phyloP scores from a whole-genome alignment of 139 green algal species.

The Marvania coccoides region DNA sequence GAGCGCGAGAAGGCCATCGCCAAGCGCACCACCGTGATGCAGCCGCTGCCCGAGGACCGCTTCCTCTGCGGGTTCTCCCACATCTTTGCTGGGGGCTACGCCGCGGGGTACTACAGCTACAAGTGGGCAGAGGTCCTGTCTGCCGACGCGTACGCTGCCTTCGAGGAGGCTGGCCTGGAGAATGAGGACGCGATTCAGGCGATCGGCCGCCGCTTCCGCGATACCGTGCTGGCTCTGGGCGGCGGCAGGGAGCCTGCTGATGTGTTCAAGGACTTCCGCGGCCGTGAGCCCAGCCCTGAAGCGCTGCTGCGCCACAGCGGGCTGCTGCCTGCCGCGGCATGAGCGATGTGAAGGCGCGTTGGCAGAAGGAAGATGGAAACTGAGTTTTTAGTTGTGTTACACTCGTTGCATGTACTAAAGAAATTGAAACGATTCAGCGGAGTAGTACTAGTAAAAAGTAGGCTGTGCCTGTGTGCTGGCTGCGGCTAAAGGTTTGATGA shows the following conservation, averaged over 20 bases:
- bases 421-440: too few species aligned
- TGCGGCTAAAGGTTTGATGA: too few species aligned
- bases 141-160: conserved; percentile 89
- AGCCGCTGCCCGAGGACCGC: conserved; percentile 78
- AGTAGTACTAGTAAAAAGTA: too few species aligned
- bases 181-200: conserved; percentile 53
- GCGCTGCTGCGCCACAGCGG: conserved; percentile 78
- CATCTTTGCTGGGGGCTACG: conserved; percentile 95
- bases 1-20: conserved; percentile 63
- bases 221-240: conserved; percentile 88
- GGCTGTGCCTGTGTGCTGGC: too few species aligned
- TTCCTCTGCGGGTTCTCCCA: conserved; percentile 94
- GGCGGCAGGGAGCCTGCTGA: conserved; percentile 63
- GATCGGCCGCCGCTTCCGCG: conserved; percentile 68
- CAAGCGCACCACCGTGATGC: conserved; percentile 56
- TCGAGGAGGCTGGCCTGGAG: conserved; percentile 91
- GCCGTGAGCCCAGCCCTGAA: conserved; percentile 74
- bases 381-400: too few species aligned
- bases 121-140: conserved; percentile 93
- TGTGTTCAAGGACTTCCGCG: conserved; percentile 87
- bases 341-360: too few species aligned
- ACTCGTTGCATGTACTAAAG: too few species aligned
- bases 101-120: conserved; percentile 57
- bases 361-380: too few species aligned
- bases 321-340: conserved; percentile 39